Evolutionary conservation across 805 yeast species (phyloP).

Genomic region (Candida odintsovae): DNA sequence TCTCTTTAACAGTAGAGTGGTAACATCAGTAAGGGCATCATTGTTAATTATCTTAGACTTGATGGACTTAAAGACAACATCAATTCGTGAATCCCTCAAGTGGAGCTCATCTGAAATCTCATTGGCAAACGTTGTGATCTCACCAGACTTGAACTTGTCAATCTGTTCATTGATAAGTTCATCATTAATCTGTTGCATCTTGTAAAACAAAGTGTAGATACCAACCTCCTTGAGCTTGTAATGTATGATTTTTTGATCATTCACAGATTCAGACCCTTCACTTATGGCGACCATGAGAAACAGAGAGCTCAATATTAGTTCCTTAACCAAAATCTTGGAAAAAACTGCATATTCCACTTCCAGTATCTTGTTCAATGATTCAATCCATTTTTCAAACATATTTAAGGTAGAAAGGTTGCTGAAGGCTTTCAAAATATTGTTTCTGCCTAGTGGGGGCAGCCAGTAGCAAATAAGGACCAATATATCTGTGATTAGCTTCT

Average conservation of each 20-base stretch:
- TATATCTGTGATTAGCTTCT: conserved; percentile 50
- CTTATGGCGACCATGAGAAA: conserved; percentile 18
- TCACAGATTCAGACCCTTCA: conserved; percentile 20
- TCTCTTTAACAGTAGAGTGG: conserved; percentile 48
- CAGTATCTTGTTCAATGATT: conserved; percentile 6
- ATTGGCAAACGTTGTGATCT: conserved; percentile 7
- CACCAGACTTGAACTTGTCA: conserved; percentile 15
- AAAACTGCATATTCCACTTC: conserved; percentile 16
- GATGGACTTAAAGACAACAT: conserved; percentile 9
- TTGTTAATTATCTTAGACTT: conserved; percentile 33
- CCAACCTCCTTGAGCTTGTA: conserved; percentile 34
- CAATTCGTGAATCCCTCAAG: conserved; percentile 10
- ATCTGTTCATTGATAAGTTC: conserved; percentile 26
- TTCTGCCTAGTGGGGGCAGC: conserved; percentile 25
- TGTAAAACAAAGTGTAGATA: conserved; percentile 26
- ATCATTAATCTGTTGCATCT: conserved; percentile 35
- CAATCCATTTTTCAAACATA: conserved; percentile 20
- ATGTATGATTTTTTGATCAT: conserved; percentile 21
- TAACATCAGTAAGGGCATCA: conserved; percentile 57
- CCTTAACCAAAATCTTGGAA: conserved; percentile 16
- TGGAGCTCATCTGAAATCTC: conserved; percentile 24
- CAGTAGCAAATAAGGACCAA: conserved; percentile 28
- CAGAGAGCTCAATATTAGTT: conserved; percentile 15
- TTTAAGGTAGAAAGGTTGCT: conserved; percentile 11
- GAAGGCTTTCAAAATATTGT: conserved; percentile 22